Evolutionary conservation across 2,329 filamentous ascomycete genomes (phyloP).

Genomic region (Mariannaea sp.): DNA sequence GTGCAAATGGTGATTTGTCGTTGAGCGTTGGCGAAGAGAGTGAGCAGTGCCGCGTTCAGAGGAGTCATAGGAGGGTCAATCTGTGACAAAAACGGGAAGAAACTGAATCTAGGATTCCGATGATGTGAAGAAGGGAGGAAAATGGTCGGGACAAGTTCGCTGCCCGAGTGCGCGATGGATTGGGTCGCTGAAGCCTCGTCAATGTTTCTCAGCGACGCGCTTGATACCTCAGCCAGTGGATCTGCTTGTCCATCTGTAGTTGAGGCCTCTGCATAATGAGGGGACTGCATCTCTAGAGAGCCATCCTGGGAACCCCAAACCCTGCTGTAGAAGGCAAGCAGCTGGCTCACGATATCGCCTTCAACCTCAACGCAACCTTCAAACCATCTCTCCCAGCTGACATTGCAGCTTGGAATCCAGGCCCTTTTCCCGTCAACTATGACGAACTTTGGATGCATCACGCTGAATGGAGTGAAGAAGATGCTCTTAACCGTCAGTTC

Average conservation of each 20-base stretch:
- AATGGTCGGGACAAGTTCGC: conserved; percentile 54
- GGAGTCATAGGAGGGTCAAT: conserved; percentile 64
- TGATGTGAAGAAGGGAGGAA: conserved; percentile 78
- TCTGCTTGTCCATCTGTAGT: neutral
- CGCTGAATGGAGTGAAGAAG: conserved; percentile 79
- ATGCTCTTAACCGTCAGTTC: conserved; percentile 75
- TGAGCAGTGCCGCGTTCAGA: conserved; percentile 68
- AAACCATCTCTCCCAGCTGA: conserved; percentile 88
- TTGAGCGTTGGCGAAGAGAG: conserved; percentile 62
- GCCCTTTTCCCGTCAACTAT: conserved; percentile 70
- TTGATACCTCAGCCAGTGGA: conserved; percentile 6
- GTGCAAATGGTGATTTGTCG: conserved; percentile 71
- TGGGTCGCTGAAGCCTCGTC: conserved; percentile 38
- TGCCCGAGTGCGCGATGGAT: conserved; percentile 34
- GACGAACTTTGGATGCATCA: conserved; percentile 88
- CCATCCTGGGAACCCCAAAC: conserved; percentile 63
- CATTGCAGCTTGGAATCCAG: conserved; percentile 79
- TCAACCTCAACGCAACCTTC: conserved; percentile 74
- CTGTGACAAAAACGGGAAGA: conserved; percentile 59
- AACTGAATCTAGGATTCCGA: conserved; percentile 66
- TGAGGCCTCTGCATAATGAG: neutral
- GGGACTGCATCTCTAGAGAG: neutral
- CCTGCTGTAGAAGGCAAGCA: conserved; percentile 67
- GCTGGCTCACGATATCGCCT: conserved; percentile 63
- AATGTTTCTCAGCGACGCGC: conserved; percentile 15